Evolutionary conservation across 169 alveolate species (phyloP).

Genomic region (Babesia sp.): DNA sequence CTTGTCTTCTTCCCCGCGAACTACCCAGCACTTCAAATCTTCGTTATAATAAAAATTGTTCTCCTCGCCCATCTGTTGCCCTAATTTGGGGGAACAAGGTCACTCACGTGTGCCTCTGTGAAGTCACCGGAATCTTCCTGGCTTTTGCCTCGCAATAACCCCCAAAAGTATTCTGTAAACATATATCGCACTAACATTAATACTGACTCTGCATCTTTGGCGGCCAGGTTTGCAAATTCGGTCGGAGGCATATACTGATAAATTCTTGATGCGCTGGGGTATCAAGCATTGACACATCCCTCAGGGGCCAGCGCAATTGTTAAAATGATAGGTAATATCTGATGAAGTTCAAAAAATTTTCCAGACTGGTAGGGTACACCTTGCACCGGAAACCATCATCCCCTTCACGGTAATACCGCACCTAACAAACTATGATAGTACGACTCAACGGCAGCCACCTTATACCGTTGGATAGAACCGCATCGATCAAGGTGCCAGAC

Average conservation of each 20-base stretch:
- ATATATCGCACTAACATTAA: neutral
- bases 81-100: neutral
- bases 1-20: slow-evolving; percentile 84
- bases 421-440: slow-evolving; percentile 6
- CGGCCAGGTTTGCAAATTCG: neutral
- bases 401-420: slow-evolving; percentile 70
- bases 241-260: neutral
- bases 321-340: slow-evolving; percentile 65
- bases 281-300: neutral
- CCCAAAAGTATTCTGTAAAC: slow-evolving; percentile 30
- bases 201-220: slow-evolving; percentile 20
- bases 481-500: slow-evolving; percentile 75
- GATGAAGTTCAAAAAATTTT: slow-evolving; percentile 57
- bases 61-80: slow-evolving; percentile 83
- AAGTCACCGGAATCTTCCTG: slow-evolving; percentile 36
- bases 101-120: slow-evolving; percentile 68
- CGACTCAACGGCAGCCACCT: slow-evolving; percentile 41
- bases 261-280: slow-evolving; percentile 22
- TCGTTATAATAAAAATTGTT: slow-evolving; percentile 83
- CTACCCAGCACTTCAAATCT: slow-evolving; percentile 83
- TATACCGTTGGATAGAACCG: slow-evolving; percentile 55
- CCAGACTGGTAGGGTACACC: slow-evolving; percentile 63
- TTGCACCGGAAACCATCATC: slow-evolving; percentile 73
- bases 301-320: neutral
- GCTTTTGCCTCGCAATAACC: slow-evolving; percentile 24